Conservation (phyloP, 2,329 filamentous ascomycete genomes). For the Chaetomium olivaceum region DNA sequence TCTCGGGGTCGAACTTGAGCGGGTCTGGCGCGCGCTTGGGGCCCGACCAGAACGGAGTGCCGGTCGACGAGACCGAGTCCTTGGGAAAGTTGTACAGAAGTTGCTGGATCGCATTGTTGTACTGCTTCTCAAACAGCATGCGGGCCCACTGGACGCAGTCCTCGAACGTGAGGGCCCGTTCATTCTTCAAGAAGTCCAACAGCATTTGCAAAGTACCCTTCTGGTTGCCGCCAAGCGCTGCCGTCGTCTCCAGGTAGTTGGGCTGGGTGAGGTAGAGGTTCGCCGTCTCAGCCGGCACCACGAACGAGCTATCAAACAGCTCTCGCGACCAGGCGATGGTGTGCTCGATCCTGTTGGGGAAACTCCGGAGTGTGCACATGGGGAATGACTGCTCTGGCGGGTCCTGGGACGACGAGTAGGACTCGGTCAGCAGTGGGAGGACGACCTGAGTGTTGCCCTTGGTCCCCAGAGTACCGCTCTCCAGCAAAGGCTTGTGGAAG, state of each 20-base stretch:
- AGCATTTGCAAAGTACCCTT: slow-evolving; percentile 91
- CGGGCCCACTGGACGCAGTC: slow-evolving; percentile 97
- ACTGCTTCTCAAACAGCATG: slow-evolving; percentile 91
- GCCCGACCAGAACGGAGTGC: slow-evolving; percentile 95
- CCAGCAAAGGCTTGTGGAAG: slow-evolving; percentile 94
- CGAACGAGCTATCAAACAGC: slow-evolving; percentile 90
- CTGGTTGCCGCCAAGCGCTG: slow-evolving; percentile 94
- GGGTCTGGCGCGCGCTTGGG: slow-evolving; percentile 94
- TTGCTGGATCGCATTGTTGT: slow-evolving; percentile 95
- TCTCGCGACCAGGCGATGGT: slow-evolving; percentile 98
- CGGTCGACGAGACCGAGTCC: slow-evolving; percentile 82
- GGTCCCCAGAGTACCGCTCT: slow-evolving; percentile 96
- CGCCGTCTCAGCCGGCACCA: slow-evolving; percentile 88
- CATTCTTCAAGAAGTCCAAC: slow-evolving; percentile 84
- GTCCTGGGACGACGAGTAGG: slow-evolving; percentile 92
- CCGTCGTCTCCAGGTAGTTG: slow-evolving; percentile 80
- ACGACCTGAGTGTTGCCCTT: slow-evolving; percentile 99
- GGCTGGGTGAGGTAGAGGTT: slow-evolving; percentile 92
- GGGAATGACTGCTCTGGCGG: slow-evolving; percentile 98
- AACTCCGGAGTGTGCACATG: slow-evolving; percentile 96
- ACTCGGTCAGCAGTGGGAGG: slow-evolving; percentile 87
- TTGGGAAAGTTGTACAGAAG: slow-evolving; percentile 96
- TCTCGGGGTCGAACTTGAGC: slow-evolving; percentile 82
- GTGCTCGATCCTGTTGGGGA: slow-evolving; percentile 97
- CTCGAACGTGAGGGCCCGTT: slow-evolving; percentile 89